Evolutionary conservation across 1,139 yeast species (phyloP).

Genomic region (Sugiyamaella paludigena): DNA sequence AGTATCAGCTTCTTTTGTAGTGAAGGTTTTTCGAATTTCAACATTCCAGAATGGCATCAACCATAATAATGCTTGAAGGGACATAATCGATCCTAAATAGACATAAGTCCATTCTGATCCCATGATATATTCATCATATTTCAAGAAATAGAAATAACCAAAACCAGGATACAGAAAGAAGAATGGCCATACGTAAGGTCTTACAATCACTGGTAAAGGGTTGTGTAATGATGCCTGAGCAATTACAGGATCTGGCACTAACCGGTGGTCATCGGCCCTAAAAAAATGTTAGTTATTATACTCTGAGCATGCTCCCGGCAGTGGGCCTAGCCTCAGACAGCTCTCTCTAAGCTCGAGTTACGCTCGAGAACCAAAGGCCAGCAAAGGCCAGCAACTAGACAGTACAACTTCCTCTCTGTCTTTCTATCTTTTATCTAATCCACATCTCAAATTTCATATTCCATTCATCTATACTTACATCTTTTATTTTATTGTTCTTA

Average conservation of each 20-base stretch:
- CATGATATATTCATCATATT: conserved; percentile 76
- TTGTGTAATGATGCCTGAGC: conserved; percentile 68
- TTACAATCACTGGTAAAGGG: conserved; percentile 56
- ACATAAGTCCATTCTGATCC: conserved; percentile 87
- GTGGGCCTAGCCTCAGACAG: too few relatives aligned
- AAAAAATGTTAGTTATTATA: background rate
- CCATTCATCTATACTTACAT: too few relatives aligned
- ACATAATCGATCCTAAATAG: conserved; percentile 67
- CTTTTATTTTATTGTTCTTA: too few relatives aligned
- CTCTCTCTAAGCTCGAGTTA: too few relatives aligned
- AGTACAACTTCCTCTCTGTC: too few relatives aligned
- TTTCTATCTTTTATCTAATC: too few relatives aligned
- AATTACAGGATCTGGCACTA: conserved; percentile 53
- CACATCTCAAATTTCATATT: too few relatives aligned
- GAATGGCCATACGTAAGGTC: conserved; percentile 89
- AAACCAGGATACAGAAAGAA: conserved; percentile 74
- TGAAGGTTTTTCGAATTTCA: conserved; percentile 66
- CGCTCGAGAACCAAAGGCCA: too few relatives aligned
- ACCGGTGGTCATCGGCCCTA: conserved; percentile 11
- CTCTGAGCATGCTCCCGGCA: too few relatives aligned
- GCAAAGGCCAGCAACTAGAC: too few relatives aligned
- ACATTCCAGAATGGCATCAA: conserved; percentile 96
- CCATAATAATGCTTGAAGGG: conserved; percentile 74
- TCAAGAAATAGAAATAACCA: conserved; percentile 58
- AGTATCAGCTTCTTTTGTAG: conserved; percentile 51